Evolutionary conservation across 352 stramenopile species (phyloP).

Genomic region (Phytophthora foliorum): DNA sequence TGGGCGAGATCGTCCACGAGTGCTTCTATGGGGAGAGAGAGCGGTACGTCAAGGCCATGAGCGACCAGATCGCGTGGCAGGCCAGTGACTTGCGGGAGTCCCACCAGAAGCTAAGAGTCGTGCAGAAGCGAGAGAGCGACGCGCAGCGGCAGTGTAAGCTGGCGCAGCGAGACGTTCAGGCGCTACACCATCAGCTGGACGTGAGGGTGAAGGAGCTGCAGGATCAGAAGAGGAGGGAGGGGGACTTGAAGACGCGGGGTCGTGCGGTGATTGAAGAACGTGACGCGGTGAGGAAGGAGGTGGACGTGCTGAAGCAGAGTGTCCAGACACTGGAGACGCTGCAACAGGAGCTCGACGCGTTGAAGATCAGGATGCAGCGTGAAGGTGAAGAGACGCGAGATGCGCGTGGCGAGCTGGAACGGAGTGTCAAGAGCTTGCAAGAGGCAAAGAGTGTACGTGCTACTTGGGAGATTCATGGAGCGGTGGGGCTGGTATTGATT

Average conservation of each 20-base stretch:
- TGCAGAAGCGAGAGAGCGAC: conserved; percentile 50
- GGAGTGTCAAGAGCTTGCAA: conserved; percentile 48
- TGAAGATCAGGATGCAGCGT: conserved; percentile 44
- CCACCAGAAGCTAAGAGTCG: conserved; percentile 52
- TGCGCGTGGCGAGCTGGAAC: conserved; percentile 23
- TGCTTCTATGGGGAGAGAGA: conserved; percentile 76
- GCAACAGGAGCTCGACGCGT: conserved; percentile 47
- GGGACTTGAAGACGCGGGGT: conserved; percentile 33
- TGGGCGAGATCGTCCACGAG: conserved; percentile 76
- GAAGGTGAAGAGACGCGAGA: conserved; percentile 36
- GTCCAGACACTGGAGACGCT: conserved; percentile 47
- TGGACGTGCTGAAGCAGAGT: conserved; percentile 42
- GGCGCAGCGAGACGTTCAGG: conserved; percentile 50
- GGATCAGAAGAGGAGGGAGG: conserved; percentile 47
- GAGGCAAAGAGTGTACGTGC: conserved; percentile 39
- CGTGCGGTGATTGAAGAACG: conserved; percentile 44
- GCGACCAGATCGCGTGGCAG: conserved; percentile 78
- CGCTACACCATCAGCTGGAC: conserved; percentile 55
- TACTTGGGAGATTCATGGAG: background rate
- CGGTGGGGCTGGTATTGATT: conserved; percentile 2
- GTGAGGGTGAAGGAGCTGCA: conserved; percentile 52
- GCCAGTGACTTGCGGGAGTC: conserved; percentile 67
- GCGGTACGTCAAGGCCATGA: conserved; percentile 78
- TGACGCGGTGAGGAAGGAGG: conserved; percentile 43
- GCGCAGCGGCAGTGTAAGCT: conserved; percentile 56